A percentile compares a stretch with the other conserved stretches of the same genome.
Conservation (phyloP, 2,329 filamentous ascomycete genomes). For the Xylaria arbuscula region DNA sequence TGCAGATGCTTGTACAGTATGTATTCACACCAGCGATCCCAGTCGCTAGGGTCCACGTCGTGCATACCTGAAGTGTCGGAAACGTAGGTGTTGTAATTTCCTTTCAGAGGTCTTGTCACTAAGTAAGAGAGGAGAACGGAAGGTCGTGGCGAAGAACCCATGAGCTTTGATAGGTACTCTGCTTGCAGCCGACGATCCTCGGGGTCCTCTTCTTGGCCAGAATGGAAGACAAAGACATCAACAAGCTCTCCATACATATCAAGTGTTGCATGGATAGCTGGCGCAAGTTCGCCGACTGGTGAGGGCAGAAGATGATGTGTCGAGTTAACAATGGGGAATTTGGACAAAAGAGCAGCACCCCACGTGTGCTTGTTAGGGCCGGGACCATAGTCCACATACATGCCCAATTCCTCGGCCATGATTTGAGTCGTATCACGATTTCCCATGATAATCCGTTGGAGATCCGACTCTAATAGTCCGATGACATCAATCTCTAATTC, state of each 20-base stretch:
- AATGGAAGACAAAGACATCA: constrained; percentile 98
- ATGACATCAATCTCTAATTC: constrained; percentile 98
- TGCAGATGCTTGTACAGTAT: constrained; percentile 92
- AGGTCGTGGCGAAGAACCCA: constrained; percentile 84
- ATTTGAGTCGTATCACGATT: constrained; percentile 97
- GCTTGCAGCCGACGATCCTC: constrained; percentile 90
- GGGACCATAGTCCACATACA: constrained; percentile 98
- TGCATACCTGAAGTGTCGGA: constrained; percentile 89
- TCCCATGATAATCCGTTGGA: constrained; percentile 99
- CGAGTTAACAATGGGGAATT: constrained; percentile 97
- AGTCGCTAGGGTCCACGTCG: constrained; percentile 91
- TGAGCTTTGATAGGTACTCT: constrained; percentile 85
- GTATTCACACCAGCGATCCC: constrained; percentile 99
- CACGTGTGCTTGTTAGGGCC: constrained; percentile 99
- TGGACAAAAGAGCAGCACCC: constrained; percentile 91
- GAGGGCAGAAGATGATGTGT: constrained; percentile 95
- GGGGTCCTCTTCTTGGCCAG: constrained; percentile 94
- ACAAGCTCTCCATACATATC: constrained; percentile 90
- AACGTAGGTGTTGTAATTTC: constrained; percentile 97
- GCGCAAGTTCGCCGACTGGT: constrained; percentile 92
- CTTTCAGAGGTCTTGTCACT: constrained; percentile 87
- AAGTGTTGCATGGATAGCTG: constrained; percentile 95
- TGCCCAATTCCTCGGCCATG: constrained; percentile 93
- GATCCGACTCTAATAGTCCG: constrained; percentile 91
- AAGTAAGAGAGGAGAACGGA: constrained; percentile 90